Conservation (phyloP, 1,139 yeast genomes). For the Ashbya aceris region DNA sequence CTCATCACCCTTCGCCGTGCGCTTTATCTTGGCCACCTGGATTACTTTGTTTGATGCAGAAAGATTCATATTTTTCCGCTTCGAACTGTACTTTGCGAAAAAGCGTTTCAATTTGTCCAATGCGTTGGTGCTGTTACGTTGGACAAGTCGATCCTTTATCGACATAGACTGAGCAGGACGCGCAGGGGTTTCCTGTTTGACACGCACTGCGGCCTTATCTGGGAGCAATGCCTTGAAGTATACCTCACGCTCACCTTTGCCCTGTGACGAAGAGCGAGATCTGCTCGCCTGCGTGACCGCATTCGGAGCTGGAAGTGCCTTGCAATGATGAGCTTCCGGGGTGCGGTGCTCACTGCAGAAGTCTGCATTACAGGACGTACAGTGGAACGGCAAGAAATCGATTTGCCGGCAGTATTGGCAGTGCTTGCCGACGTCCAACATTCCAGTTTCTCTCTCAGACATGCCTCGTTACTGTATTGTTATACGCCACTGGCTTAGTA, state of each 20-base stretch:
- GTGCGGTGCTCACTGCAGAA: slow-evolving; percentile 53
- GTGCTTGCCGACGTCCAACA: slow-evolving; percentile 63
- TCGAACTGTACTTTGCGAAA: slow-evolving; percentile 25
- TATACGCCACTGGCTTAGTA: no score
- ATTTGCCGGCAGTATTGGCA: slow-evolving; percentile 54
- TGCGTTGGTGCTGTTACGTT: slow-evolving; percentile 30
- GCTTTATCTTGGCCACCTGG: slow-evolving; percentile 38
- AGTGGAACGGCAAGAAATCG: slow-evolving; percentile 62
- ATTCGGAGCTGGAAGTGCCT: slow-evolving; percentile 10
- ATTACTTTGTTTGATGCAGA: slow-evolving; percentile 27
- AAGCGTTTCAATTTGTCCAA: slow-evolving; percentile 40
- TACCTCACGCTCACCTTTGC: slow-evolving; percentile 18
- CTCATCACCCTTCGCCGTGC: slow-evolving; percentile 59
- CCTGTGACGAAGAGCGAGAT: slow-evolving; percentile 8
- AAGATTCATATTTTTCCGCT: slow-evolving; percentile 8
- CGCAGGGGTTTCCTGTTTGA: slow-evolving; percentile 17
- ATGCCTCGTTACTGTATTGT: background rate
- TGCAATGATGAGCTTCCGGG: slow-evolving; percentile 40
- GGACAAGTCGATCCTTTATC: slow-evolving; percentile 22
- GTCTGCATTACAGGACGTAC: slow-evolving; percentile 46
- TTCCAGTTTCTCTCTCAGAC: slow-evolving; percentile 29
- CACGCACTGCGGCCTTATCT: slow-evolving; percentile 42
- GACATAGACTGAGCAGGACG: background rate
- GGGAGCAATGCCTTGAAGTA: slow-evolving; percentile 42
- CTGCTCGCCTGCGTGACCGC: slow-evolving; percentile 15